phyloP scores from a whole-genome alignment of 192 early-diverging fungal species.

The Paraglomus brasilianum region DNA sequence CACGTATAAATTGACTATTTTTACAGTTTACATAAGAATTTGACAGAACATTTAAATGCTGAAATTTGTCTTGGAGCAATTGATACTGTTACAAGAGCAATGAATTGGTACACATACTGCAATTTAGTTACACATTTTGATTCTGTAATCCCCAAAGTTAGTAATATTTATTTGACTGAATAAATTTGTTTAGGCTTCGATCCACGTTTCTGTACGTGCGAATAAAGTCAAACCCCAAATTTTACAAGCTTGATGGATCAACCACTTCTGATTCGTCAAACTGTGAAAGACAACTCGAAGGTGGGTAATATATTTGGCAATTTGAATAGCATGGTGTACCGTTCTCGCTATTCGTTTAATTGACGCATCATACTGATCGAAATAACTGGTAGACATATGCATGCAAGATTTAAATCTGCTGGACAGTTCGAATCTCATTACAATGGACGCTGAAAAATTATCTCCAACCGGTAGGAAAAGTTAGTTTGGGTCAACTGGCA shows the following conservation, averaged over 20 bases:
- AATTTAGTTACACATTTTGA: not conserved
- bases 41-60: conserved; percentile 76
- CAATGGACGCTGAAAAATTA: conserved; percentile 7
- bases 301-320: no score
- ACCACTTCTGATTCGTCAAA: not conserved
- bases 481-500: no score
- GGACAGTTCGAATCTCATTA: conserved; percentile 25
- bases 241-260: conserved; percentile 29
- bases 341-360: no score
- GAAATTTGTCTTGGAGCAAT: conserved; percentile 66
- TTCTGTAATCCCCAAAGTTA: no score
- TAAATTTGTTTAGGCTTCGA: not conserved
- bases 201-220: conserved; percentile 45
- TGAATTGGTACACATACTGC: conserved; percentile 50
- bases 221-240: conserved; percentile 34
- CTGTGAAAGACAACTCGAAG: conserved; percentile 23
- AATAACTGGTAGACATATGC: conserved; percentile 38
- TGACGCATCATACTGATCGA: no score
- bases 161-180: no score
- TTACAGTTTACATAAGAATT: conserved; percentile 41
- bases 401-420: conserved; percentile 33
- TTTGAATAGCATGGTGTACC: no score
- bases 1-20: not conserved
- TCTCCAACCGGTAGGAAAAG: conserved; percentile 24
- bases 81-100: conserved; percentile 38